Base-by-base conservation (phyloP, 768 basidiomycete species). In the Obba rivulosa region DNA sequence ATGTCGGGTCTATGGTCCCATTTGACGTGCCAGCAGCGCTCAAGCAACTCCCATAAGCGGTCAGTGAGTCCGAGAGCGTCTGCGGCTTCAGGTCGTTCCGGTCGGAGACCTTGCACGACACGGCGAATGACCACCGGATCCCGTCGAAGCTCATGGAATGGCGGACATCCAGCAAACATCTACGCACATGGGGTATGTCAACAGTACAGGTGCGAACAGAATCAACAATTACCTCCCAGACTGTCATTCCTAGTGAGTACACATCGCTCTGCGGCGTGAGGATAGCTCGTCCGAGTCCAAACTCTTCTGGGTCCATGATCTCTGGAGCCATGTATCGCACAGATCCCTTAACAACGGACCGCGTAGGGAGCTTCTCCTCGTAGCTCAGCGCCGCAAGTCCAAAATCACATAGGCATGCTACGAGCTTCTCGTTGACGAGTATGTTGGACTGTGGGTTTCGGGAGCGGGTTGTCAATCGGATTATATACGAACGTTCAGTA, bases 321-420 rank as follows among this genome's bases (percentile, higher is more conserved):
- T 61, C 59, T 4, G 59, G 59, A 13, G 55, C 53, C 55, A 59
- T 57, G 34, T 51, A 61, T 1, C 55, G 57, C 13, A 50, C 22
- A 13, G 57, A 52, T 1, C 55, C 55, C 7, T 20, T 8, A 7
- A 34, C 5, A 4, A 38, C 21, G 23, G 34, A 23, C 13, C 16
- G 14, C 16, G 37, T 39, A 16, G 28, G 41, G 10, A 49, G 34
- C 22, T 44, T 55, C 16, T 34, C 3, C 9, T 28, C 48, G 37
- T 50, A 45, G 3, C 52, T 8, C 13, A 56, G 34, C 25, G 37
- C 41, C 9, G 61, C 54, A 16, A 63, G 43, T 1, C 62, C 62
- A 34, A 62, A 63, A 43, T 63, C 61, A 7, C 52, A 45, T 1
- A 63, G 49, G 23, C 53, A 53, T 4, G 59, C 51, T 23, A 41